Evolutionary conservation across 306 rosid genomes (phyloP).

Genomic region (Fagus sylvatica): DNA sequence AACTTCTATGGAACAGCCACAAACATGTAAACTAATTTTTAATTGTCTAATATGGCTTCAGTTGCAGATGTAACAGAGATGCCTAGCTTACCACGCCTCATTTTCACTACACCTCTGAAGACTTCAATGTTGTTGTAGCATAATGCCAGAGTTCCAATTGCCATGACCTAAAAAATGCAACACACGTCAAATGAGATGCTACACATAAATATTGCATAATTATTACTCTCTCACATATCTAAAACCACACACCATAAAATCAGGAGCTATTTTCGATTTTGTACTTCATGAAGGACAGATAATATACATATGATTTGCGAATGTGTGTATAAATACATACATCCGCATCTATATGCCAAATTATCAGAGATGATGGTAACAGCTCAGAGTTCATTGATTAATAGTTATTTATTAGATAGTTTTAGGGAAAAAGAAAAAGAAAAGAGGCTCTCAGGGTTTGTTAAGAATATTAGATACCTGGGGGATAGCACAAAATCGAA

Average conservation of each 20-base stretch:
- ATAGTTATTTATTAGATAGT: too few species aligned
- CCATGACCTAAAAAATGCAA: constrained; percentile 68
- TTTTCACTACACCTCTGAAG: constrained; percentile 95
- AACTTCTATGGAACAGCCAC: constrained; percentile 16
- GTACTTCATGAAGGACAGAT: not conserved
- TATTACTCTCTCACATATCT: not conserved
- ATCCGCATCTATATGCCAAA: not conserved
- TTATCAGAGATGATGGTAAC: constrained; percentile 9
- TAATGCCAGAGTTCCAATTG: constrained; percentile 87
- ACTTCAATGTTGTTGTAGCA: constrained; percentile 89
- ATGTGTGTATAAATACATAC: not conserved
- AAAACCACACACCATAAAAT: not conserved
- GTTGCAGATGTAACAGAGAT: constrained; percentile 18
- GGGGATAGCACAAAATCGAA: constrained; percentile 95
- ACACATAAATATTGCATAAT: not conserved
- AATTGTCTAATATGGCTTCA: constrained; percentile 11
- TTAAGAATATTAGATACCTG: constrained; percentile 58
- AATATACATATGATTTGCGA: not conserved
- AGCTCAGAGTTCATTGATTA: constrained; percentile 11
- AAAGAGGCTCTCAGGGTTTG: not conserved
- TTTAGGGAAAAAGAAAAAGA: too few species aligned
- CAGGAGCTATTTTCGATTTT: not conserved
- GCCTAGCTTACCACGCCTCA: constrained; percentile 85
- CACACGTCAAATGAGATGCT: constrained; percentile 33
- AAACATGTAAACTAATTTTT: constrained; percentile 4